Evolutionary conservation across 768 basidiomycete species (phyloP), one percentile per base, ranked within the genome.

Genomic region (Calocybe gangraenosa): DNA sequence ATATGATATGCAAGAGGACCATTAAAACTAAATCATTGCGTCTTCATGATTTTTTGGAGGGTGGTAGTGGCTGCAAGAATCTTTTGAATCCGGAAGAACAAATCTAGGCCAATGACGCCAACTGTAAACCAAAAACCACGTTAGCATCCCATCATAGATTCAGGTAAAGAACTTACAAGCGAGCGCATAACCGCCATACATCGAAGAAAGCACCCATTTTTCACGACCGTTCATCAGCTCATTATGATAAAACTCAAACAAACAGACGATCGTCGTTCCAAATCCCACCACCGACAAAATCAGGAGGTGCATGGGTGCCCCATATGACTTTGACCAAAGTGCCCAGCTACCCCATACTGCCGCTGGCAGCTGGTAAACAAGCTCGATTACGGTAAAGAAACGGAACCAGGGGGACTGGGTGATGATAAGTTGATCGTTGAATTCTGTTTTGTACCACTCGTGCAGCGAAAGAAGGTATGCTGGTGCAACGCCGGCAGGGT

Each of bases 351-450:
- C 47, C 57, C 57, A 58, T 21, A 25, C 42, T 8, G 55, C 52
- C 17, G 56, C 42, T 28, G 57, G 57, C 13, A 58, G 51, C 25
- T 58, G 52, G 15, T 56, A 58, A 36, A 58, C 17, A 19, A 47
- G 34, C 25, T 58, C 57, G 38, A 42, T 42, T 21, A 56, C 51
- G 37, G 50, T 48, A 33, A 58, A 58, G 7, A 54, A 41, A 37
- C 49, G 57, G 31, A 58, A 58, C 57, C 57, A 58, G 17, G 50
- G 38, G 28, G 57, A 55, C 33, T 53, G 50, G 13, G 46, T 34
- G 19, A 56, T 52, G 18, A 56, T 49, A 10, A 58, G 57, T 28
- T 58, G 57, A 31, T 58, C 57, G 20, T 58, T 58, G 19, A 54
- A 58, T 14, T 50, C 37, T 1, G 18, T 20, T 40, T 50, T 42